These are phyloP conservation scores for Vitellaria paradoxa DNA, from an alignment of 179 eudicot species.

Conservation along the genomic window DNA sequence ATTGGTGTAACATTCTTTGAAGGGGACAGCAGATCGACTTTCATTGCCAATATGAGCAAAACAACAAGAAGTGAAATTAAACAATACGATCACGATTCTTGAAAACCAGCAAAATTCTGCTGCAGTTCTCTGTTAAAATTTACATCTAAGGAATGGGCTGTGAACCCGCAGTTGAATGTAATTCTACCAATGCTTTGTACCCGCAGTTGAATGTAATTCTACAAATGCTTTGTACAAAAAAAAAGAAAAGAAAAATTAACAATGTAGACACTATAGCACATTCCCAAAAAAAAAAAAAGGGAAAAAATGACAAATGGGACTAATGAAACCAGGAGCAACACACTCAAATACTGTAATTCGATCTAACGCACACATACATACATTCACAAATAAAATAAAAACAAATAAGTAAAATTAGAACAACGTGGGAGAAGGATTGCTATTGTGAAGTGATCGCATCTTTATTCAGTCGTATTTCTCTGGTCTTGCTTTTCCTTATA, in stretches of 20 bases:
- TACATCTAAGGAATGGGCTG: neutral
- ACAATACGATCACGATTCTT: neutral
- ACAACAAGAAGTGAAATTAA: neutral
- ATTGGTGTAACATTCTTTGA: too few relatives aligned
- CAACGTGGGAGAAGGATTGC: neutral
- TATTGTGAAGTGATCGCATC: conserved; percentile 18
- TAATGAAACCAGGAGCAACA: too few relatives aligned
- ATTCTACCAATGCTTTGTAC: conserved; percentile 6
- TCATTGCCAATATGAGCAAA: too few relatives aligned
- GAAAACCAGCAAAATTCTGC: neutral
- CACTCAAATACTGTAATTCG: too few relatives aligned
- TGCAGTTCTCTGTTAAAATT: neutral
- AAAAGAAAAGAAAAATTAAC: too few relatives aligned
- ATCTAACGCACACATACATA: too few relatives aligned
- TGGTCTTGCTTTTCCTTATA: conserved; percentile 39
- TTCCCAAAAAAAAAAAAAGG: too few relatives aligned
- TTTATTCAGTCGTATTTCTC: conserved; percentile 25
- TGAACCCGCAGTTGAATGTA: neutral
- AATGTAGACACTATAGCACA: too few relatives aligned
- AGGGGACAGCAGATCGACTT: neutral
- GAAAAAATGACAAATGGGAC: too few relatives aligned
- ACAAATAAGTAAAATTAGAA: neutral
- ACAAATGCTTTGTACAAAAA: conserved; percentile 1
- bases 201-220: neutral
- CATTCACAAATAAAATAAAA: too few relatives aligned